Percentiles rank a stretch among this genome's conserved stretches.
Evolutionary conservation across 805 yeast genomes (phyloP).

Genomic region (Vanderwaltozyma verrucispora): DNA sequence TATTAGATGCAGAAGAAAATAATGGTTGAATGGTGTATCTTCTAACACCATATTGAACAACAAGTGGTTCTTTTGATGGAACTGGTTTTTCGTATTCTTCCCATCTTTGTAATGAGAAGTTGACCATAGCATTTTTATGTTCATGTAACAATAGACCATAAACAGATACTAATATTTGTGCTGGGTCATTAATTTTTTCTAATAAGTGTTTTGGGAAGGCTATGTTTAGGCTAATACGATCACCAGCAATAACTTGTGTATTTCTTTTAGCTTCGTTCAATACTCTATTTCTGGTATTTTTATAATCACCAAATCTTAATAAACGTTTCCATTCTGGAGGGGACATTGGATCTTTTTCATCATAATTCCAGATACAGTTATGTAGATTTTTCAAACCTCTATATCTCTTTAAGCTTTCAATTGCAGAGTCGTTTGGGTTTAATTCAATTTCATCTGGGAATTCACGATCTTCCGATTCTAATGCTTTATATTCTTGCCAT

Average conservation of each 20-base stretch:
- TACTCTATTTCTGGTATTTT: constrained; percentile 61
- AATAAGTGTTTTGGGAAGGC: constrained; percentile 42
- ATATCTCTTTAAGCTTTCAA: constrained; percentile 63
- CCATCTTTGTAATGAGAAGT: constrained; percentile 77
- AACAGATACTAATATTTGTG: constrained; percentile 43
- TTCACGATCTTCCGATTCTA: constrained; percentile 75
- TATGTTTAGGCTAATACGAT: constrained; percentile 47
- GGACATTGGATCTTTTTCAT: constrained; percentile 64
- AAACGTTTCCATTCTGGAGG: constrained; percentile 75
- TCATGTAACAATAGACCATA: constrained; percentile 78
- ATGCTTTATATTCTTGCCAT: constrained; percentile 51
- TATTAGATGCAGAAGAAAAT: constrained; percentile 68
- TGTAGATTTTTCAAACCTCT: constrained; percentile 81
- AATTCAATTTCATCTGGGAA: constrained; percentile 95
- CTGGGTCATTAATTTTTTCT: constrained; percentile 35
- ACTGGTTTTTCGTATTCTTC: constrained; percentile 82
- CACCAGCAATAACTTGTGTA: constrained; percentile 50
- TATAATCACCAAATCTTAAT: constrained; percentile 63
- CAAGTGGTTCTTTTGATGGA: constrained; percentile 66
- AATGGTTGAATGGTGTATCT: constrained; percentile 74
- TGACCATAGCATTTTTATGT: constrained; percentile 73
- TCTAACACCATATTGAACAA: constrained; percentile 91
- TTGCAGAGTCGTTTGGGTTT: constrained; percentile 63
- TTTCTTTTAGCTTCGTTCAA: constrained; percentile 44
- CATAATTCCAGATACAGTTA: constrained; percentile 77